Percentiles rank a stretch among this genome's conserved stretches.
Evolutionary conservation across 306 rosid species (phyloP).

Genomic region (Fagus crenata): DNA sequence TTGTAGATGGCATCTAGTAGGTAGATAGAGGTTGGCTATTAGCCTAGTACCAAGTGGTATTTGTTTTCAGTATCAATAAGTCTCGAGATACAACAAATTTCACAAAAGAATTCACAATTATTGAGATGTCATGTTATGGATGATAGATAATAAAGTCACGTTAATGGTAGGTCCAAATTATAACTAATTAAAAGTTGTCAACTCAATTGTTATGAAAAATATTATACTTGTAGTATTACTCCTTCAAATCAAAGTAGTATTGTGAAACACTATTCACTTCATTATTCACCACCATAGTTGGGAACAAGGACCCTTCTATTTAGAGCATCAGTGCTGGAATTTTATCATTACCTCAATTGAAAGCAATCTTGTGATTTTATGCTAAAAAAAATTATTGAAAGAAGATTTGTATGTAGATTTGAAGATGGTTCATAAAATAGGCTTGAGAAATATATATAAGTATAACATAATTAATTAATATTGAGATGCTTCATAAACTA

Average conservation of each 20-base stretch:
- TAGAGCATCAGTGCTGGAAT: background rate
- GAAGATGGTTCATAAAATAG: background rate
- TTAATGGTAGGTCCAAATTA: too few relatives aligned
- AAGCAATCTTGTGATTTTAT: background rate
- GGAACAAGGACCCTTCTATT: background rate
- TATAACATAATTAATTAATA: too few relatives aligned
- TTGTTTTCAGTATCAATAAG: background rate
- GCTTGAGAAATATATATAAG: background rate
- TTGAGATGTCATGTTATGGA: too few relatives aligned
- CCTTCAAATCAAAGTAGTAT: too few relatives aligned
- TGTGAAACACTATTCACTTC: background rate
- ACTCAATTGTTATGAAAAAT: too few relatives aligned
- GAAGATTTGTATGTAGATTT: background rate
- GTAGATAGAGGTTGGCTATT: background rate
- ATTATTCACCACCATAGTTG: background rate
- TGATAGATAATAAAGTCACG: too few relatives aligned
- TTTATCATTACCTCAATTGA: background rate
- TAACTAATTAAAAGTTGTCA: too few relatives aligned
- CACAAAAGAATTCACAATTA: too few relatives aligned
- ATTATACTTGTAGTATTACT: too few relatives aligned
- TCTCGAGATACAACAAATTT: too few relatives aligned
- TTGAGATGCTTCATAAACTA: too few relatives aligned
- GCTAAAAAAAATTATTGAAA: background rate
- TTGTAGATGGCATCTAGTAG: background rate
- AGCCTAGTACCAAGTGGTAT: background rate